phyloP scores from a whole-genome alignment of 768 basidiomycete genomes.

The Imleria badia region DNA sequence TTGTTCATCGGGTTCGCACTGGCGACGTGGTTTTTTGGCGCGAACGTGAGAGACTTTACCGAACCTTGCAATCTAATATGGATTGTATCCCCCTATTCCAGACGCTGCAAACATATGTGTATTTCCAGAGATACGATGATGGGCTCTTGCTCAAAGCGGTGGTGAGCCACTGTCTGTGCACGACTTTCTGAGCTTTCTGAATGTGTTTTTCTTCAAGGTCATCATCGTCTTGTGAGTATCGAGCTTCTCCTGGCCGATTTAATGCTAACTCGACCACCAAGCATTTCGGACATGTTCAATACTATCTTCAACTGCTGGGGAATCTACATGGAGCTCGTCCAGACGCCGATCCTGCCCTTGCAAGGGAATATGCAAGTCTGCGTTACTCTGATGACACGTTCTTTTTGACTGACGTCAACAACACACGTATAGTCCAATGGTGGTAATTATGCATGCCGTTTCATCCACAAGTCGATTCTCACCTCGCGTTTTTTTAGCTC shows the following conservation, averaged over 20 bases:
- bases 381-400: background rate
- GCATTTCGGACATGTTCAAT: slow-evolving; percentile 15
- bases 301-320: slow-evolving; percentile 9
- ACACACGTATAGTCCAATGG: slow-evolving; percentile 5
- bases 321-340: slow-evolving; percentile 7
- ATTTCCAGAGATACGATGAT: slow-evolving; percentile 11
- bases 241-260: background rate
- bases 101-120: slow-evolving; percentile 9
- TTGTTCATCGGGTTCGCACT: slow-evolving; percentile 10
- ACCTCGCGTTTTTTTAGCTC: background rate
- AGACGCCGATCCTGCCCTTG: background rate
- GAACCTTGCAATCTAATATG: background rate
- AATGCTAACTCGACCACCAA: background rate
- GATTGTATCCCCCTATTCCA: background rate
- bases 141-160: background rate
- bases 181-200: background rate
- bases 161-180: background rate
- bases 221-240: slow-evolving; percentile 4
- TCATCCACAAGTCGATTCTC: background rate
- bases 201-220: background rate
- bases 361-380: slow-evolving; percentile 6
- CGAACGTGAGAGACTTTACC: background rate
- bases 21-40: slow-evolving; percentile 17
- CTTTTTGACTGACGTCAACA: background rate
- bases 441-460: slow-evolving; percentile 1